Base-by-base conservation (phyloP, 345 rosid species). In the Brassica rapa region DNA sequence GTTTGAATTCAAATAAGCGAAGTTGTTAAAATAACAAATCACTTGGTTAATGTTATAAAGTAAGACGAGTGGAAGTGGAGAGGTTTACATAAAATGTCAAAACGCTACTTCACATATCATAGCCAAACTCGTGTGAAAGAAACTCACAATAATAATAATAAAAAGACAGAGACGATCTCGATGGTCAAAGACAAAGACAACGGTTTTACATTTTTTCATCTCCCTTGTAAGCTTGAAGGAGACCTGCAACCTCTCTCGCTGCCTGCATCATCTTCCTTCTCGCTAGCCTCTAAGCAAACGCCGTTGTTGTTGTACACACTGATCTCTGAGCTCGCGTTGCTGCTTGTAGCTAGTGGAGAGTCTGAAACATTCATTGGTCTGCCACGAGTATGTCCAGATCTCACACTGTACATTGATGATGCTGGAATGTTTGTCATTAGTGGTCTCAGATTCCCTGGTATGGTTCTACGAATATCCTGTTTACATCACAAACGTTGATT, bases 341-440 rank as follows among this genome's bases (percentile, higher is more conserved):
- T 95, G 86, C 98, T 95, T 15, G 98, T 93, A 49, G 96, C 98
- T 23, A 89, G 82, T 49, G 98, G 99, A 16, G 97, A 95, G 81
- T 90, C 98, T 11, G 91, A 84, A 25, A 88, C 89, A 68, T 94
- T 91, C 74, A 87, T 27, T 6, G 93, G 89, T 77, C 91, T 84
- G 82, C 89, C 87, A 75, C 90, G 75, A 69, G 87, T 49, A 73
- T 88, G 91, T 67, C 96, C 98, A 63, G 97, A 88, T 82, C 99
- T 93, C 82, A 91, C 93, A 62, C 98, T 96, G 79, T 93, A 96
- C 97, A 93, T 86, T 69, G 96, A 93, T 23, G 99, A 93, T 74
- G 98, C 98, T 60, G 99, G 99, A 75, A 95, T 93, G 78, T 93
- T 93, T 1, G 97, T 89, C 98, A 91, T 91, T 77, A 91, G 63